A percentile compares a stretch with the other conserved stretches of the same genome.
phyloP scores from a whole-genome alignment of 2,329 filamentous ascomycete genomes.

The Beauveria varroae region DNA sequence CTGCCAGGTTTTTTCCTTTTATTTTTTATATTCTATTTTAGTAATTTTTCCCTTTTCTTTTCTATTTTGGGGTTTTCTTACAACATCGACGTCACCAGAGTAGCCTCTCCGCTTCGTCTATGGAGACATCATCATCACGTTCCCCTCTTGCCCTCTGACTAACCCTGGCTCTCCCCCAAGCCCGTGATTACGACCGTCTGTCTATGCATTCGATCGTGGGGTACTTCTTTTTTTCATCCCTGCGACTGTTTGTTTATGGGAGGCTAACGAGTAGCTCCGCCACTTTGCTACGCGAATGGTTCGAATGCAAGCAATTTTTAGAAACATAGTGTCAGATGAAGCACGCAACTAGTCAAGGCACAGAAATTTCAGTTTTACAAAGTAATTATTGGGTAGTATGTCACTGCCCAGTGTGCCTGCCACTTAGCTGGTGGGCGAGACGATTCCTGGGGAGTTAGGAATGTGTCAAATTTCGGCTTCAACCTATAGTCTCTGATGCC shows the following conservation, averaged over 20 bases:
- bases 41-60: no score
- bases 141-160: neutral
- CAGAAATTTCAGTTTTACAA: neutral
- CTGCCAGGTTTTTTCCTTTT: neutral
- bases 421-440: neutral
- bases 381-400: neutral
- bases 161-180: neutral
- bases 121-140: neutral
- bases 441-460: neutral
- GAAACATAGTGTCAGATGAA: neutral
- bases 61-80: no score
- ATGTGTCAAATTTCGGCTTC: neutral
- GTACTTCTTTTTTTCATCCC: neutral
- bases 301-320: neutral
- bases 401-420: no score
- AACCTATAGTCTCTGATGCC: neutral
- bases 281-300: neutral
- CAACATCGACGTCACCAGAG: neutral
- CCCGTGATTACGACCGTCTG: neutral
- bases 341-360: neutral
- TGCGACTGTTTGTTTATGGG: neutral
- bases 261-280: neutral
- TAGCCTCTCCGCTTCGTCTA: neutral
- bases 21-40: no score
- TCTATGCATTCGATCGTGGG: constrained; percentile 4